Percentiles rank a stretch among this genome's conserved stretches.
Evolutionary conservation across 163 green algal species (phyloP).

Genomic region (Chlamydomonas reinhardtii): DNA sequence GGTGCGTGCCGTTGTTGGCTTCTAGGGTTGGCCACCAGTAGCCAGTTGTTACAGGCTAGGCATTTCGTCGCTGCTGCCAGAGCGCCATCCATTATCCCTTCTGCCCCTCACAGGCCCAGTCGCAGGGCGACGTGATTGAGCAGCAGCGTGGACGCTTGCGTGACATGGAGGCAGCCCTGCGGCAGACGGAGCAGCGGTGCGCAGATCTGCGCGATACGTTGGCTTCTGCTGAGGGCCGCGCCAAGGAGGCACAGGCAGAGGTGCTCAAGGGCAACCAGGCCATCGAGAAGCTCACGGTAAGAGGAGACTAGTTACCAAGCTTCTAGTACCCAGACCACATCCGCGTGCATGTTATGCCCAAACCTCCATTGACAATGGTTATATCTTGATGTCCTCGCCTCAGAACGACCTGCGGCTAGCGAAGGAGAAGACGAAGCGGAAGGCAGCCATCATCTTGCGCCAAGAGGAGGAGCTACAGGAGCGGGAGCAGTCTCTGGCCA

Average conservation of each 20-base stretch:
- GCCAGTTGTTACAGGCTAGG: too few species aligned
- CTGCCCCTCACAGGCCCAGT: slow-evolving; percentile 16
- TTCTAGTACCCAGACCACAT: too few species aligned
- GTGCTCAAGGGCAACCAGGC: slow-evolving; percentile 84
- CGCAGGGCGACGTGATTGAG: slow-evolving; percentile 69
- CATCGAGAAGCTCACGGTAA: slow-evolving; percentile 85
- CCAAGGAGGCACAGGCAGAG: slow-evolving; percentile 74
- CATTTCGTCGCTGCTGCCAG: too few species aligned
- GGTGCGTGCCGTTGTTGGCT: too few species aligned
- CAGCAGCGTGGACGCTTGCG: slow-evolving; percentile 72
- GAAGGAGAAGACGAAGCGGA: slow-evolving; percentile 85
- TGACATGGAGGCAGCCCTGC: slow-evolving; percentile 66
- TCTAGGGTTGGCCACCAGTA: neutral
- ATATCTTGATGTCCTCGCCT: neutral
- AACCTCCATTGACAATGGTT: neutral
- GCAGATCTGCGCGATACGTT: slow-evolving; percentile 76
- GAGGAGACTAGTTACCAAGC: too few species aligned
- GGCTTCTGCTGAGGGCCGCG: slow-evolving; percentile 70
- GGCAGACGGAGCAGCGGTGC: slow-evolving; percentile 71
- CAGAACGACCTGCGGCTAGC: slow-evolving; percentile 73
- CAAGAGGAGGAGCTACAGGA: slow-evolving; percentile 82
- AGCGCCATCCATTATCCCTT: neutral
- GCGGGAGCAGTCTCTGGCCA: slow-evolving; percentile 40
- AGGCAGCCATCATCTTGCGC: slow-evolving; percentile 80
- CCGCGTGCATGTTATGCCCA: too few species aligned